phyloP scores from a whole-genome alignment of 164 flowering plant species.

The Liquidambar formosana region DNA sequence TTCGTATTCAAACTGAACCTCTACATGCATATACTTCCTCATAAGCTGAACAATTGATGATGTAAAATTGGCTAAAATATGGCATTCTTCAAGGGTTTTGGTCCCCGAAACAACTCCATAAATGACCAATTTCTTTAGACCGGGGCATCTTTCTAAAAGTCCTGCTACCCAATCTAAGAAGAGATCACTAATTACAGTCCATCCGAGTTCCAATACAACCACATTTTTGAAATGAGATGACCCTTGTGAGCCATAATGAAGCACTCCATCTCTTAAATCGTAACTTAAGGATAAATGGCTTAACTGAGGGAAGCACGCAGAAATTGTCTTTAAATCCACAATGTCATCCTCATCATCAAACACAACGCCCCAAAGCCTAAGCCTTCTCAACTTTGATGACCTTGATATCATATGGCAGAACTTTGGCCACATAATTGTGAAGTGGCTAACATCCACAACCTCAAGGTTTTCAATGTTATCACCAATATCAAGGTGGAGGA shows the following conservation, averaged over 20 bases:
- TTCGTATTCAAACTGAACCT: slow-evolving; percentile 72
- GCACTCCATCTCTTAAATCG: slow-evolving; percentile 62
- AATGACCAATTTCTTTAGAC: slow-evolving; percentile 52
- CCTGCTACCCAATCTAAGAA: slow-evolving; percentile 57
- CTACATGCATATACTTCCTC: slow-evolving; percentile 66
- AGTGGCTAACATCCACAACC: slow-evolving; percentile 78
- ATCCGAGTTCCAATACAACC: slow-evolving; percentile 74
- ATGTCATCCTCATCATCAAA: slow-evolving; percentile 69
- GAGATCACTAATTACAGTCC: slow-evolving; percentile 63
- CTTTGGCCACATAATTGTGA: slow-evolving; percentile 79
- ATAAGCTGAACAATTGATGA: slow-evolving; percentile 50
- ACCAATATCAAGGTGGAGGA: slow-evolving; percentile 77
- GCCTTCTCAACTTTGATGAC: slow-evolving; percentile 69
- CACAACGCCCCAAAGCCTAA: slow-evolving; percentile 81
- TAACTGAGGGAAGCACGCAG: slow-evolving; percentile 65
- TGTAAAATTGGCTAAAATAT: slow-evolving; percentile 47
- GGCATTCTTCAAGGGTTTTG: slow-evolving; percentile 51
- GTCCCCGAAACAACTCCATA: slow-evolving; percentile 49
- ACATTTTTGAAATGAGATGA: slow-evolving; percentile 60
- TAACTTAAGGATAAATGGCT: slow-evolving; percentile 69
- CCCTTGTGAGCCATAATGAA: slow-evolving; percentile 66
- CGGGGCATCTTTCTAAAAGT: slow-evolving; percentile 51
- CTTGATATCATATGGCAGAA: slow-evolving; percentile 79
- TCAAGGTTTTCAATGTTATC: slow-evolving; percentile 77
- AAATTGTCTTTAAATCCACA: slow-evolving; percentile 72